Evolutionary conservation across 2,329 filamentous ascomycete species (phyloP).

Genomic region (Lojkania enalia): DNA sequence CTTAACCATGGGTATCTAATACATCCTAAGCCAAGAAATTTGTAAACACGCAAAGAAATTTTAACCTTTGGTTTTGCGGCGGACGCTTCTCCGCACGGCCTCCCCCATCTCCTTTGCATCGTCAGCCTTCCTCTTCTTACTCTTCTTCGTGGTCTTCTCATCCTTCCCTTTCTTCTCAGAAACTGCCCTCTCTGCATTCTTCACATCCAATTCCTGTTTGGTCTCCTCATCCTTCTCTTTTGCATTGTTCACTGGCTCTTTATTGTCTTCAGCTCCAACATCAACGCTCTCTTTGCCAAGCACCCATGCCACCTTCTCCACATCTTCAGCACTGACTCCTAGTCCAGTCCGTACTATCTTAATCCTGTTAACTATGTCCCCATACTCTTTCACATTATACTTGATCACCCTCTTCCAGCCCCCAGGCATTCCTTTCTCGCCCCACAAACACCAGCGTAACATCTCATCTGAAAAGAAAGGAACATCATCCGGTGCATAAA

Average conservation of each 20-base stretch:
- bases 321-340: constrained; percentile 57
- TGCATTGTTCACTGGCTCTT: not conserved
- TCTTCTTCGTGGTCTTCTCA: too few relatives aligned
- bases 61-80: too few relatives aligned
- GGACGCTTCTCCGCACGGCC: too few relatives aligned
- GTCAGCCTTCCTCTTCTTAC: too few relatives aligned
- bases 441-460: constrained; percentile 70
- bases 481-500: constrained; percentile 61
- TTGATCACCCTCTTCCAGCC: constrained; percentile 61
- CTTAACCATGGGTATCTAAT: too few relatives aligned
- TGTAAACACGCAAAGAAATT: too few relatives aligned
- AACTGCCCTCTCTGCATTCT: not conserved
- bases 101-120: too few relatives aligned
- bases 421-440: constrained; percentile 49
- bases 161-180: constrained; percentile 6
- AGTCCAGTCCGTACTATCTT: constrained; percentile 29
- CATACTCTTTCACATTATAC: constrained; percentile 72
- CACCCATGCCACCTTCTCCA: constrained; percentile 74
- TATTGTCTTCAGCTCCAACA: constrained; percentile 10
- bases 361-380: constrained; percentile 52
- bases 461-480: constrained; percentile 83
- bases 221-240: not conserved
- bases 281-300: constrained; percentile 54
- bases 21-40: too few relatives aligned
- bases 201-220: constrained; percentile 4